Conservation (phyloP, 306 rosid genomes). For the Quercus dentata region DNA sequence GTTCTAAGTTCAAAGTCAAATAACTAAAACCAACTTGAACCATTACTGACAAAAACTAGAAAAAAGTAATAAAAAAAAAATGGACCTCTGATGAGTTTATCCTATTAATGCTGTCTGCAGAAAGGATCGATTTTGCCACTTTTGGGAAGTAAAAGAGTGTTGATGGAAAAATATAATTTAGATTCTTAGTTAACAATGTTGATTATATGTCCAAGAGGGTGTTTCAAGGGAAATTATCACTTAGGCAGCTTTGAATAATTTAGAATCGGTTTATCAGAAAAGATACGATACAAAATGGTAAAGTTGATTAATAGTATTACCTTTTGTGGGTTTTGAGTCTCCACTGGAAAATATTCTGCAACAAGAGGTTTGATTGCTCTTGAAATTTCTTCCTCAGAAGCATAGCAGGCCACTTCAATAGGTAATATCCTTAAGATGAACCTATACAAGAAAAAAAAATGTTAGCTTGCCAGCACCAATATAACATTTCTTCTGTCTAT, state of each 20-base stretch:
- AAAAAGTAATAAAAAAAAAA: not conserved
- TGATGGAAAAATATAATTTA: not conserved
- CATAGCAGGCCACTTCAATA: constrained; percentile 84
- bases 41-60: not conserved
- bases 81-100: not conserved
- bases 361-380: constrained; percentile 75
- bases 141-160: not conserved
- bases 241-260: constrained; percentile 1
- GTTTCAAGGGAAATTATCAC: not conserved
- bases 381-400: constrained; percentile 92
- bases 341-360: constrained; percentile 66
- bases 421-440: constrained; percentile 89
- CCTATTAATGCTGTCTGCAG: not conserved
- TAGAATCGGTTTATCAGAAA: not conserved
- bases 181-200: not conserved
- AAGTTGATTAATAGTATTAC: constrained; percentile 28
- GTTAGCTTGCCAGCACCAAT: constrained; percentile 10
- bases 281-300: not conserved
- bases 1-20: not conserved
- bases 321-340: constrained; percentile 65
- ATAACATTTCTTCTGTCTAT: constrained; percentile 11
- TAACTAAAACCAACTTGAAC: not conserved
- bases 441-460: constrained; percentile 43
- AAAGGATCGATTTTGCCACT: not conserved
- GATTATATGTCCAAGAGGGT: not conserved